Percentiles rank a stretch among this genome's conserved stretches.
Conservation (phyloP, 208 protist species). For the Strigomonas galati region DNA sequence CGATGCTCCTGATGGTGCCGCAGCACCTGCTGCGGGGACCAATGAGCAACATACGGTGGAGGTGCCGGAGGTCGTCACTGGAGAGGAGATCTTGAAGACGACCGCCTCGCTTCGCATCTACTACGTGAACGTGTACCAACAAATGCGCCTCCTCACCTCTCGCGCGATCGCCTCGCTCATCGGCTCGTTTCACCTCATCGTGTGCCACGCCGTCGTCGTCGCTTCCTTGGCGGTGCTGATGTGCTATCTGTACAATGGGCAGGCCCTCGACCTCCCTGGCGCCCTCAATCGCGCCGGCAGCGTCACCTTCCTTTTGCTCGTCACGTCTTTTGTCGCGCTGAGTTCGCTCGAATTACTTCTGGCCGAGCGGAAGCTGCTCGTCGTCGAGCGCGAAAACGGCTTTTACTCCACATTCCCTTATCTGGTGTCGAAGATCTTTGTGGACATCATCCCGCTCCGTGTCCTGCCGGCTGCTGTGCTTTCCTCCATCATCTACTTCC, state of each 20-base stretch:
- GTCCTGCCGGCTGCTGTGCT: slow-evolving; percentile 82
- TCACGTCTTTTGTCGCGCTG: slow-evolving; percentile 86
- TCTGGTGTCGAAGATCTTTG: slow-evolving; percentile 85
- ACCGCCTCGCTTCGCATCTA: slow-evolving; percentile 55
- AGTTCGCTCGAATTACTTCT: slow-evolving; percentile 87
- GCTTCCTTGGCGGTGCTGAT: slow-evolving; percentile 69
- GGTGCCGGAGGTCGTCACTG: slow-evolving; percentile 15
- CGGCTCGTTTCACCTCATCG: slow-evolving; percentile 75
- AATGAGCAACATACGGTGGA: not conserved
- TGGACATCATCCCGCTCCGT: slow-evolving; percentile 87
- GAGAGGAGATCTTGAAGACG: slow-evolving; percentile 43
- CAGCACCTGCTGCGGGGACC: not conserved
- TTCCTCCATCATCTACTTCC: slow-evolving; percentile 86
- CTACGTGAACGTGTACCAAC: slow-evolving; percentile 86
- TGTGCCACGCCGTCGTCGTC: slow-evolving; percentile 79
- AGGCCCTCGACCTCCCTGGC: slow-evolving; percentile 79
- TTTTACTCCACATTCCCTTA: slow-evolving; percentile 87
- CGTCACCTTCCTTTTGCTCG: slow-evolving; percentile 80
- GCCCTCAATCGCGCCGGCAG: slow-evolving; percentile 85
- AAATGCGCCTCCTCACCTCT: slow-evolving; percentile 66
- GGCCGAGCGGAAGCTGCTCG: slow-evolving; percentile 82
- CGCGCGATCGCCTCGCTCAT: slow-evolving; percentile 67
- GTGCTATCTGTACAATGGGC: slow-evolving; percentile 75
- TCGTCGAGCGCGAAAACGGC: slow-evolving; percentile 86
- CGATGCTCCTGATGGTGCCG: slow-evolving; percentile 14